These are phyloP conservation scores for Cubamyces sp. DNA, from an alignment of 768 basidiomycete species.

Conservation along the genomic window DNA sequence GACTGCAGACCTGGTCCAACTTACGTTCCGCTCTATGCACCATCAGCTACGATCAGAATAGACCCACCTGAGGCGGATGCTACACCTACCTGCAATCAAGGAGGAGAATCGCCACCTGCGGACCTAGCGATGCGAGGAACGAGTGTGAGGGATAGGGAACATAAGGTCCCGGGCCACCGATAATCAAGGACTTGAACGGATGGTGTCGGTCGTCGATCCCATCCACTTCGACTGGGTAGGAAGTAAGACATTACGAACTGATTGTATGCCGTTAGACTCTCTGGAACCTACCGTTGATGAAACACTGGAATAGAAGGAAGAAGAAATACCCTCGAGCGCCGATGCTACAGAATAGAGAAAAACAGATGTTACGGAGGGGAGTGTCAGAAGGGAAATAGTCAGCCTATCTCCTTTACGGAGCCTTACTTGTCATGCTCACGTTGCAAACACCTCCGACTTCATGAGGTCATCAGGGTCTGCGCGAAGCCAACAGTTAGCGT, in stretches of 20 bases:
- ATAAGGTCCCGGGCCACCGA: slow-evolving; percentile 78
- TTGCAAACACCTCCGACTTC: slow-evolving; percentile 67
- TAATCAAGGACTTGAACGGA: slow-evolving; percentile 68
- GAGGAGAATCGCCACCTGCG: slow-evolving; percentile 72
- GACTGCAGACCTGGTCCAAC: slow-evolving; percentile 80
- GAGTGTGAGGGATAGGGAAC: slow-evolving; percentile 84
- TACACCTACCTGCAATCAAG: slow-evolving; percentile 76
- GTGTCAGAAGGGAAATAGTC: no score
- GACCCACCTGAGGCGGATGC: neutral
- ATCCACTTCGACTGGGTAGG: slow-evolving; percentile 64
- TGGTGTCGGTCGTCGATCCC: slow-evolving; percentile 72
- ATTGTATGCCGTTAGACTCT: neutral
- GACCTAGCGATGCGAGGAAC: slow-evolving; percentile 78
- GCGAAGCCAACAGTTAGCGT: slow-evolving; percentile 12
- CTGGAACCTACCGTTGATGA: slow-evolving; percentile 64
- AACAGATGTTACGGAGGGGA: neutral
- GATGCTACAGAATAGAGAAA: slow-evolving; percentile 51
- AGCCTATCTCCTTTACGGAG: neutral
- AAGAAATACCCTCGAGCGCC: slow-evolving; percentile 89
- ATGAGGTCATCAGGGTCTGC: slow-evolving; percentile 84
- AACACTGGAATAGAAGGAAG: slow-evolving; percentile 94
- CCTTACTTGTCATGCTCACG: slow-evolving; percentile 44
- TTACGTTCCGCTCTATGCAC: slow-evolving; percentile 72
- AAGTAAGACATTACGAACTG: slow-evolving; percentile 10
- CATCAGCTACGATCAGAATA: neutral